A percentile compares a stretch with the other conserved stretches of the same genome.
Conservation (phyloP, 73 alveolate species). For the Halteria grandinella region DNA sequence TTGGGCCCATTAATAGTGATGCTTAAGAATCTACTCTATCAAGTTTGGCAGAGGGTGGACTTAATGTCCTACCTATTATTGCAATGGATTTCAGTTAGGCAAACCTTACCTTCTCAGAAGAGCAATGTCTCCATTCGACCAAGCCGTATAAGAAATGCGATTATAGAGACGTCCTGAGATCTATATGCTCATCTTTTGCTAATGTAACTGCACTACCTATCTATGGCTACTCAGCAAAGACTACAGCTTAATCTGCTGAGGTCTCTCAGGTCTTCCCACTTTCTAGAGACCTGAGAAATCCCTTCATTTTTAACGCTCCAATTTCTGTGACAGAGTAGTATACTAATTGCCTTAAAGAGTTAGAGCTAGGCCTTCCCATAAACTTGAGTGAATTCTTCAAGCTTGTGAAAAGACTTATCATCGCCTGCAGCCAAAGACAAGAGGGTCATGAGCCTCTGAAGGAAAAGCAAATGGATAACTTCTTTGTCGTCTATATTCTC, state of each 20-base stretch:
- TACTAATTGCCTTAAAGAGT: slow-evolving; percentile 28
- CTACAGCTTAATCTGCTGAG: background rate
- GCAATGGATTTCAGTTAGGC: slow-evolving; percentile 49
- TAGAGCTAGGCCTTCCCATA: slow-evolving; percentile 37
- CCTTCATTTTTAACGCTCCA: slow-evolving; percentile 39
- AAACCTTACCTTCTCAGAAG: slow-evolving; percentile 46
- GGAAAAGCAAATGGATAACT: slow-evolving; percentile 6
- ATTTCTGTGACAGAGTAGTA: slow-evolving; percentile 18
- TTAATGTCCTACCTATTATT: slow-evolving; percentile 34
- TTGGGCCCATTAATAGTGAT: too few relatives aligned
- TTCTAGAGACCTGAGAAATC: slow-evolving; percentile 27
- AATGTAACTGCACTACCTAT: slow-evolving; percentile 21
- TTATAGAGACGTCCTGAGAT: slow-evolving; percentile 35
- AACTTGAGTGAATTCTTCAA: slow-evolving; percentile 2
- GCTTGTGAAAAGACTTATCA: background rate
- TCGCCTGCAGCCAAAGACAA: too few relatives aligned
- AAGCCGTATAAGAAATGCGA: slow-evolving; percentile 19
- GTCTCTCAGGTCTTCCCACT: slow-evolving; percentile 29
- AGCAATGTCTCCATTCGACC: slow-evolving; percentile 44
- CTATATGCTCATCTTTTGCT: slow-evolving; percentile 11
- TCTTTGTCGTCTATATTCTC: slow-evolving; percentile 28
- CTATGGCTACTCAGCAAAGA: slow-evolving; percentile 42
- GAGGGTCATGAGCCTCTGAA: slow-evolving; percentile 1
- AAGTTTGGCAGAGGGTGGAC: too few relatives aligned
- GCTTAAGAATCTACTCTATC: too few relatives aligned